Percentiles rank a stretch among this genome's conserved stretches.
Conservation (phyloP, 441 rosid genomes). For the Cnidoscolus chayamansa region DNA sequence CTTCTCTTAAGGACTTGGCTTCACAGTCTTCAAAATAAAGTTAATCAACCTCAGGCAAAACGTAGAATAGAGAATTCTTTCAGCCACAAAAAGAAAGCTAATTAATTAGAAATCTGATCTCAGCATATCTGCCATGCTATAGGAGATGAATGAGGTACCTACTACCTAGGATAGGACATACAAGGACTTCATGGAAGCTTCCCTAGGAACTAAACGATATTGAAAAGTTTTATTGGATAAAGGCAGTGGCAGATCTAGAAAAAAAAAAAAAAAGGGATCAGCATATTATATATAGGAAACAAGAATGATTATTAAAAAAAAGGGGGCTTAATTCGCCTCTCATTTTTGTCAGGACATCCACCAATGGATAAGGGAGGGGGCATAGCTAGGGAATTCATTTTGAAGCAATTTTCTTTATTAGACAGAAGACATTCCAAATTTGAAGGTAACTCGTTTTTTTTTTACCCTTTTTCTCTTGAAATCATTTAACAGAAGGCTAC, state of each 20-base stretch:
- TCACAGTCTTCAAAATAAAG: background rate
- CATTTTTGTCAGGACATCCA: too few relatives aligned
- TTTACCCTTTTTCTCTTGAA: background rate
- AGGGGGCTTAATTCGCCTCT: too few relatives aligned
- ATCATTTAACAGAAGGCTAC: background rate
- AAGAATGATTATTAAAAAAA: too few relatives aligned
- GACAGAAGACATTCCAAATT: background rate
- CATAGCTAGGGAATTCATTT: background rate
- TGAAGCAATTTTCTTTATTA: background rate
- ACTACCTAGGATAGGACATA: background rate
- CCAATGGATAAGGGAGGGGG: background rate
- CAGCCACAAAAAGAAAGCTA: constrained; percentile 1
- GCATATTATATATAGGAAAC: too few relatives aligned
- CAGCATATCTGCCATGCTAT: background rate
- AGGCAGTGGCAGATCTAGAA: background rate
- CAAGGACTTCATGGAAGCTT: background rate
- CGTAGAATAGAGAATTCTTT: background rate
- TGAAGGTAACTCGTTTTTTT: background rate
- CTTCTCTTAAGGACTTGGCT: background rate
- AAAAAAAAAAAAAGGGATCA: too few relatives aligned
- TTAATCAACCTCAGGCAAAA: constrained; percentile 1
- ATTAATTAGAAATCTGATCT: background rate
- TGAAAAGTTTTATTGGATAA: background rate
- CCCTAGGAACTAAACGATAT: background rate
- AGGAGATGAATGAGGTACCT: too few relatives aligned